Evolutionary conservation across 2,329 filamentous ascomycete species (phyloP).

Genomic region (Aspergillus ustus): DNA sequence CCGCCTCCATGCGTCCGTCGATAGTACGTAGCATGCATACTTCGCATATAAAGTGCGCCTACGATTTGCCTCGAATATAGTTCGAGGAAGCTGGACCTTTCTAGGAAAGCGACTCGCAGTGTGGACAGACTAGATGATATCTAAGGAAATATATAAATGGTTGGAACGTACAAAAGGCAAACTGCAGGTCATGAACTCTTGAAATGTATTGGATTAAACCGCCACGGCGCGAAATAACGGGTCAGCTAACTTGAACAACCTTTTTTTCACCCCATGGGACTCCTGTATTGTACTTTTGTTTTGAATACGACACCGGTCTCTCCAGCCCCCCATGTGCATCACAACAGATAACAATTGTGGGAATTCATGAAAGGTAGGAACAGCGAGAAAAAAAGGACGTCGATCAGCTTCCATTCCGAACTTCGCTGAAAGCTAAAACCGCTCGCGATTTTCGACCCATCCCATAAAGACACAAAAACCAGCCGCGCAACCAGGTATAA

Average conservation of each 20-base stretch:
- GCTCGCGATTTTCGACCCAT: constrained; percentile 46
- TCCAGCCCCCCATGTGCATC: constrained; percentile 39
- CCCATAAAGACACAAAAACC: constrained; percentile 47
- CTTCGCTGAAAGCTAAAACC: constrained; percentile 43
- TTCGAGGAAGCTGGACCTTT: too few relatives aligned
- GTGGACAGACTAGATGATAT: not conserved
- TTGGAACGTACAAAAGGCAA: constrained; percentile 10
- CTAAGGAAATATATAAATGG: not conserved
- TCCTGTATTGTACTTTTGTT: constrained; percentile 41
- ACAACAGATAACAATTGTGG: constrained; percentile 39
- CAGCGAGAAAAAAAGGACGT: constrained; percentile 43
- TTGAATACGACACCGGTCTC: constrained; percentile 38
- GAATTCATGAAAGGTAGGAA: constrained; percentile 40
- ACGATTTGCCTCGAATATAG: too few relatives aligned
- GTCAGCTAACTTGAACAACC: constrained; percentile 49
- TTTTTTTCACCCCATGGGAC: constrained; percentile 46
- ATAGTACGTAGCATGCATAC: too few relatives aligned
- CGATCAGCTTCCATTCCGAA: constrained; percentile 47
- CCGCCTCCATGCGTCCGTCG: too few relatives aligned
- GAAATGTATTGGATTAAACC: constrained; percentile 49
- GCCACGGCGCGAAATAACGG: constrained; percentile 46
- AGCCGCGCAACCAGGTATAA: constrained; percentile 42
- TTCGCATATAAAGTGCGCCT: too few relatives aligned
- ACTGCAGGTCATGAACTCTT: constrained; percentile 42
- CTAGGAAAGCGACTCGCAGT: not conserved